Base-by-base conservation (phyloP, 2,329 filamentous ascomycete genomes). In the Aspergillus cejpii region DNA sequence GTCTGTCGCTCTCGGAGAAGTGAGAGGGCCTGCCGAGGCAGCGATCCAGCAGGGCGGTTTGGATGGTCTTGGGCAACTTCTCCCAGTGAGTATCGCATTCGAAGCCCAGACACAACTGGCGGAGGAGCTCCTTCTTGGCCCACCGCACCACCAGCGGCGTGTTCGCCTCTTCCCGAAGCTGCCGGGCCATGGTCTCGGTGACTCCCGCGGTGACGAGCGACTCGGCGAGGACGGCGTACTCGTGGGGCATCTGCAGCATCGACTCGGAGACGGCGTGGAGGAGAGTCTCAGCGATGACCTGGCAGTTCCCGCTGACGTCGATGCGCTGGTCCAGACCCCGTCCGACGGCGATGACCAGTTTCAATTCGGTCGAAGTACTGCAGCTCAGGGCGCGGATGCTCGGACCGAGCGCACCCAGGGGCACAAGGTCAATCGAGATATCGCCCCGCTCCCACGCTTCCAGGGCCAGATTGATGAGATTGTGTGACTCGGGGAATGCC, bases 11-110 rank as follows among this genome's bases (percentile, higher is more conserved):
- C 10, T 67, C 65, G 0, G 68, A 65, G n/a, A 75, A 58, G 17
- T 59, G 54, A 37, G 63, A 66, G 6, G 64, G 60, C 21, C 67
- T 62, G 5, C 74, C 74, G 15, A 71, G 56, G 46, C 71, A 75
- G 44, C 74, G 67, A 38, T 64, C 60, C 2, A 78, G 56, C 15
- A 78, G 61, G 5, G 72, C 55, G n/a, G 61, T 58, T 36, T 76
- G 66, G 43, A 77, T 68, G 6, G 69, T 62, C 12, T 65, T 55
- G 2, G 75, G 73, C 8, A 78, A 58, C 19, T 55, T 60, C 28
- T 78, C 75, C 76, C 76, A 79, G 23, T 75, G 64, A 7, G 65
- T 67, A 42, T 78, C 74, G 38, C 66, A 67, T 31, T 77, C 67
- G 23, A 75, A 67, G 0, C 74, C 74, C 19, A 78, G 57, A 39